phyloP scores from a whole-genome alignment of 257 asterid species.

The Solanum rostratum region DNA sequence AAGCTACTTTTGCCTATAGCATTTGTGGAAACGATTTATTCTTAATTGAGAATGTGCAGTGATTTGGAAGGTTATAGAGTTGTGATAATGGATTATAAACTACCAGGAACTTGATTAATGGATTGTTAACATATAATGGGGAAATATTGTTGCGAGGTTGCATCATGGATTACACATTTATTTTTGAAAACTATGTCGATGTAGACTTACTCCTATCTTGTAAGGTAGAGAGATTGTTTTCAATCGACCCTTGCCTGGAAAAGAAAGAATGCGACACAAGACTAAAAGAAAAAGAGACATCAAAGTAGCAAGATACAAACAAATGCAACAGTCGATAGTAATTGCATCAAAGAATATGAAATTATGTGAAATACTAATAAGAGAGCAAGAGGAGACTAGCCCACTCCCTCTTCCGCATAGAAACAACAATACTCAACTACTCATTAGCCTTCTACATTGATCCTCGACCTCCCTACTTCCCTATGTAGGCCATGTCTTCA shows the following conservation, averaged over 20 bases:
- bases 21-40: not conserved
- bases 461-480: not conserved
- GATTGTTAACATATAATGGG: not conserved
- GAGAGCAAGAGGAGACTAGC: not conserved
- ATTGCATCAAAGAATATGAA: not conserved
- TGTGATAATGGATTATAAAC: not conserved
- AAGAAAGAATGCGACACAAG: not conserved
- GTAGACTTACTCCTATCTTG: not conserved
- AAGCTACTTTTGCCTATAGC: not conserved
- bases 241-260: not conserved
- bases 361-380: not conserved
- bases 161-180: not conserved
- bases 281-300: not conserved
- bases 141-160: not conserved
- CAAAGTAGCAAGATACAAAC: not conserved
- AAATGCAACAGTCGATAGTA: not conserved
- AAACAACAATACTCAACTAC: not conserved
- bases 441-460: not conserved
- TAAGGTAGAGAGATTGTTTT: not conserved
- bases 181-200: not conserved
- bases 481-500: not conserved
- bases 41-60: not conserved
- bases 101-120: not conserved
- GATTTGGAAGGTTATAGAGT: not conserved
- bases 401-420: not conserved